Conservation (phyloP, 2,329 filamentous ascomycete species). For the Stachybotrys echinatus region DNA sequence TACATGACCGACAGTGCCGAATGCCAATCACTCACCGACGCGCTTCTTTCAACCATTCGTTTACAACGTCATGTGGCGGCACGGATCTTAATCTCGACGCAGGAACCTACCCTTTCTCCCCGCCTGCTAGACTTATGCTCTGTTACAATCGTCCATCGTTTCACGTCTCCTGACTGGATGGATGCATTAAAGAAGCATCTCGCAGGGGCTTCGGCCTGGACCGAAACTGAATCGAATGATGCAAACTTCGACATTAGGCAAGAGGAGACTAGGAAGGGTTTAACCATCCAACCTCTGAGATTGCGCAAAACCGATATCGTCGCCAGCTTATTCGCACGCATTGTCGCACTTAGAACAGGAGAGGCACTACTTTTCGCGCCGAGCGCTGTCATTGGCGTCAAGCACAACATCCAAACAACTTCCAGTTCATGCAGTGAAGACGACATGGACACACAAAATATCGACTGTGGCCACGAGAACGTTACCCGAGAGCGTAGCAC, state of each 20-base stretch:
- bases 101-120: slow-evolving; percentile 69
- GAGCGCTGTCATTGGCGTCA: slow-evolving; percentile 28
- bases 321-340: slow-evolving; percentile 31
- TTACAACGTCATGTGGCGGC: slow-evolving; percentile 65
- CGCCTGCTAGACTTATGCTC: slow-evolving; percentile 66
- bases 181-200: slow-evolving; percentile 37
- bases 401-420: background rate
- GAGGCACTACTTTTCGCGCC: slow-evolving; percentile 43
- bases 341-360: slow-evolving; percentile 36
- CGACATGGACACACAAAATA: background rate
- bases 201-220: slow-evolving; percentile 21
- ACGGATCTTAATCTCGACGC: slow-evolving; percentile 67
- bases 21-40: slow-evolving; percentile 53
- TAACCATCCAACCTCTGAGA: background rate
- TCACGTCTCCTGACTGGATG: slow-evolving; percentile 62
- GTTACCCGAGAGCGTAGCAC: background rate
- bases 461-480: background rate
- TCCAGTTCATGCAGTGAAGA: background rate
- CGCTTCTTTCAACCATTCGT: slow-evolving; percentile 58
- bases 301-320: background rate
- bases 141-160: slow-evolving; percentile 69
- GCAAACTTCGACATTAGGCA: background rate
- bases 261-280: background rate
- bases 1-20: slow-evolving; percentile 56
- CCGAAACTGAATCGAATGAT: background rate